Evolutionary conservation across 805 yeast species (phyloP), one percentile per base, ranked within the genome.

Genomic region (Nakazawaea sp.): DNA sequence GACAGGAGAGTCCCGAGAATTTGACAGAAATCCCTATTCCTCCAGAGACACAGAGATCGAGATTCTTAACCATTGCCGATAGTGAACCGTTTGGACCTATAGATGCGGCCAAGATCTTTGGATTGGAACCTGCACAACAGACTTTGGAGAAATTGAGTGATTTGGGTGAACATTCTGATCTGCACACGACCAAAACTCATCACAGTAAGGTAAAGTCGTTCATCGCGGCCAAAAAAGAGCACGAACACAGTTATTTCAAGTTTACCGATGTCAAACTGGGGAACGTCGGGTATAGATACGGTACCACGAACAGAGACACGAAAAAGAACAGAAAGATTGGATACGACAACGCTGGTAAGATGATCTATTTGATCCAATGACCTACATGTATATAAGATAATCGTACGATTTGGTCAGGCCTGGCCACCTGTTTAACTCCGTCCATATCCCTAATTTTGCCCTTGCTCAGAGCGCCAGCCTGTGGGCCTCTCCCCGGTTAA

Each of bases 11-110:
- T 30, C 68, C 78, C 8, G 95, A 89, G 53, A 84, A 87, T 55
- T 67, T 88, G 53, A 83, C 95, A n/a, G 96, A 90, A 66, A 85
- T 89, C 66, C 96, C 96, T 24, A 78, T 84, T 35, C 95, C 96
- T 23, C 72, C 77, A 46, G 85, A 81, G 60, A 83, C 95, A 2
- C 66, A 81, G 45, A 78, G 77, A 45, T 86, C 94, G 45, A 70
- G 90, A 46, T 89, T 89, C 66, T 61, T 86, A 54, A 82, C 95
- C 10, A 80, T 90, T 56, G 90, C 96, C 8, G 98, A 90, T 62
- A 79, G 88, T 19, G 95, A 88, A 63, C 95, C 96, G 8, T 89
- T 90, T 56, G 96, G 96, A 5, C 95, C 97, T 4, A 71, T 88
- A 5, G 97, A 92, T 54, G 97, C 98, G 11, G 96, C 98, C 34